Conservation (phyloP, 2,329 filamentous ascomycete species). For the Cordyceps tenuipes region DNA sequence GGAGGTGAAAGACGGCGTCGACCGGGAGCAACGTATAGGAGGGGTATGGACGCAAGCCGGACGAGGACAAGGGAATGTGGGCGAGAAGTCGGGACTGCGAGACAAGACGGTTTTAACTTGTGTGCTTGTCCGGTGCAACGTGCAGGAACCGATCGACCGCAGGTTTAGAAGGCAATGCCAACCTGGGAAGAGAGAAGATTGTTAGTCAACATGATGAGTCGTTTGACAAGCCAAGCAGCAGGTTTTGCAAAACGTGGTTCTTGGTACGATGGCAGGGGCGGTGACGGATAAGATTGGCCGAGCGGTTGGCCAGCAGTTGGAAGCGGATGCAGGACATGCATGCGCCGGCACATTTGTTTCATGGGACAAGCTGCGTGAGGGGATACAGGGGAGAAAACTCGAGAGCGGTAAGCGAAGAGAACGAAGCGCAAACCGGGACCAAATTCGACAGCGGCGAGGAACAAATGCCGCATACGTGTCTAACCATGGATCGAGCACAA, state of each 20-base stretch:
- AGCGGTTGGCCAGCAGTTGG: neutral
- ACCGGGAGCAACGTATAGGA: neutral
- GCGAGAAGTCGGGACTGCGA: neutral
- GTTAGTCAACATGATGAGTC: neutral
- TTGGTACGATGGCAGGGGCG: neutral
- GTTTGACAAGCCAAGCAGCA: neutral
- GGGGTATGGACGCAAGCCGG: neutral
- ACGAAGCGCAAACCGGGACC: neutral
- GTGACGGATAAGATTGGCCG: neutral
- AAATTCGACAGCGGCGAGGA: neutral
- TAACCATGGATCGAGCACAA: neutral
- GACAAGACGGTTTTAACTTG: neutral
- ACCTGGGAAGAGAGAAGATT: neutral
- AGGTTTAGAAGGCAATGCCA: conserved; percentile 10
- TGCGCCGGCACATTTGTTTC: conserved; percentile 1
- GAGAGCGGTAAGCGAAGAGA: neutral
- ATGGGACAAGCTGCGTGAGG: conserved; percentile 1
- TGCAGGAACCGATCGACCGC: conserved; percentile 7
- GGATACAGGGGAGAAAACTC: neutral
- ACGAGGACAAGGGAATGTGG: neutral
- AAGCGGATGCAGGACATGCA: conserved; percentile 5
- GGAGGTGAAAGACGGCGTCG: conserved; percentile 33
- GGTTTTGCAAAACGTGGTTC: neutral
- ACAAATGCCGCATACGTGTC: neutral
- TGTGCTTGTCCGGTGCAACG: neutral